Evolutionary conservation across 805 yeast genomes (phyloP).

Genomic region (Sugiyamaella floridensis): DNA sequence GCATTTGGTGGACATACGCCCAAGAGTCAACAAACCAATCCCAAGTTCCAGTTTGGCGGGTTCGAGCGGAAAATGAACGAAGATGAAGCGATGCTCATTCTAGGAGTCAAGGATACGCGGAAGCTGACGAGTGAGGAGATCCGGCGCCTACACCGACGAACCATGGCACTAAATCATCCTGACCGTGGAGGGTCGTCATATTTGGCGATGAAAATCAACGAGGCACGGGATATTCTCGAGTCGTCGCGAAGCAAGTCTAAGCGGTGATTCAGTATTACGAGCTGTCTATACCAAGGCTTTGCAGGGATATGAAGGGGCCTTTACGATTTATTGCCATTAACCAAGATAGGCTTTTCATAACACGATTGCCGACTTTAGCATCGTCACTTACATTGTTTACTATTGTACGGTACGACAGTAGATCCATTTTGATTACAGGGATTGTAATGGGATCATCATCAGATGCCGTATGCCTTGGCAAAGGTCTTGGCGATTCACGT

Average conservation of each 20-base stretch:
- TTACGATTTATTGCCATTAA: too few relatives aligned
- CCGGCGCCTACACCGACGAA: conserved; percentile 72
- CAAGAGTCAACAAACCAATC: background rate
- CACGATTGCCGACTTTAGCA: too few relatives aligned
- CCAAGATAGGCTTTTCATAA: too few relatives aligned
- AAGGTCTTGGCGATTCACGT: too few relatives aligned
- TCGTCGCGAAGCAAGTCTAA: background rate
- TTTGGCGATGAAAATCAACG: conserved; percentile 85
- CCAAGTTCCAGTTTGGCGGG: conserved; percentile 30
- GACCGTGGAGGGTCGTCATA: conserved; percentile 91
- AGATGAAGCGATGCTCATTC: conserved; percentile 46
- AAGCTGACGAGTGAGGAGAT: conserved; percentile 45
- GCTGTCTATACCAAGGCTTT: too few relatives aligned
- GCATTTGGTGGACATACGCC: conserved; percentile 19
- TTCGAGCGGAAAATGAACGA: conserved; percentile 40
- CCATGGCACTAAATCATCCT: conserved; percentile 88
- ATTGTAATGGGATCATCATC: too few relatives aligned
- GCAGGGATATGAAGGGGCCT: too few relatives aligned
- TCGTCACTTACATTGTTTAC: too few relatives aligned
- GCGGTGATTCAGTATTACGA: too few relatives aligned
- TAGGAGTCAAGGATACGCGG: conserved; percentile 38
- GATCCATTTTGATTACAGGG: too few relatives aligned
- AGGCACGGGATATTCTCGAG: conserved; percentile 76
- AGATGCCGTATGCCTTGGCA: too few relatives aligned
- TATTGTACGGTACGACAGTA: too few relatives aligned